Percentiles rank a stretch among this genome's conserved stretches.
These are phyloP conservation scores for Bremia lactucae DNA, from an alignment of 352 stramenopile species.

Conservation along the genomic window DNA sequence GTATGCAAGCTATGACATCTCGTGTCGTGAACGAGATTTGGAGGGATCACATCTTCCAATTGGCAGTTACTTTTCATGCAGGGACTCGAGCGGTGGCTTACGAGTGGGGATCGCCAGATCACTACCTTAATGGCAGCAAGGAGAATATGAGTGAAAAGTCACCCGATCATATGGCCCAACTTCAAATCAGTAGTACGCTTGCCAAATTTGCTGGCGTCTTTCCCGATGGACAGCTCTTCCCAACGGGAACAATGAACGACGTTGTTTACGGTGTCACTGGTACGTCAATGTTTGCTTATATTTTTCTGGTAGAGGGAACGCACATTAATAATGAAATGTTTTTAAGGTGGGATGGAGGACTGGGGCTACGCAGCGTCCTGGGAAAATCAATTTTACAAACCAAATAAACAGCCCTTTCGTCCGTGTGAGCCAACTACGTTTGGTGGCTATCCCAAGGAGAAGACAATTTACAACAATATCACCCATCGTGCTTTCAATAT, in stretches of 20 bases:
- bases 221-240: slow-evolving; percentile 58
- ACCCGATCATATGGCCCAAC: slow-evolving; percentile 66
- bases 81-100: slow-evolving; percentile 95
- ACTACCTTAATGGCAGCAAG: slow-evolving; percentile 49
- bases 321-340: not conserved
- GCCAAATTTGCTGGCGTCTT: slow-evolving; percentile 67
- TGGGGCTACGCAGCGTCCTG: slow-evolving; percentile 91
- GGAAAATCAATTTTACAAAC: slow-evolving; percentile 49
- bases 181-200: slow-evolving; percentile 47
- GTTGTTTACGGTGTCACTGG: slow-evolving; percentile 92
- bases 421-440: slow-evolving; percentile 83
- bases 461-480: slow-evolving; percentile 90
- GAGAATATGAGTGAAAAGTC: slow-evolving; percentile 55
- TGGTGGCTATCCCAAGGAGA: slow-evolving; percentile 82
- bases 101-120: slow-evolving; percentile 93
- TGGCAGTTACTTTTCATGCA: slow-evolving; percentile 96
- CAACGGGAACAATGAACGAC: slow-evolving; percentile 90
- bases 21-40: slow-evolving; percentile 95
- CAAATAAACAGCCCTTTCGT: slow-evolving; percentile 38
- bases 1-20: slow-evolving; percentile 93
- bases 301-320: too few species aligned
- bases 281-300: not conserved
- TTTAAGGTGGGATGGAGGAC: slow-evolving; percentile 93
- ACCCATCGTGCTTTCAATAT: slow-evolving; percentile 93
- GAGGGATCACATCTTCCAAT: slow-evolving; percentile 93